A percentile compares a stretch with the other conserved stretches of the same genome.
Conservation (phyloP, 139 green algal genomes). For the Tetraselmis striata region DNA sequence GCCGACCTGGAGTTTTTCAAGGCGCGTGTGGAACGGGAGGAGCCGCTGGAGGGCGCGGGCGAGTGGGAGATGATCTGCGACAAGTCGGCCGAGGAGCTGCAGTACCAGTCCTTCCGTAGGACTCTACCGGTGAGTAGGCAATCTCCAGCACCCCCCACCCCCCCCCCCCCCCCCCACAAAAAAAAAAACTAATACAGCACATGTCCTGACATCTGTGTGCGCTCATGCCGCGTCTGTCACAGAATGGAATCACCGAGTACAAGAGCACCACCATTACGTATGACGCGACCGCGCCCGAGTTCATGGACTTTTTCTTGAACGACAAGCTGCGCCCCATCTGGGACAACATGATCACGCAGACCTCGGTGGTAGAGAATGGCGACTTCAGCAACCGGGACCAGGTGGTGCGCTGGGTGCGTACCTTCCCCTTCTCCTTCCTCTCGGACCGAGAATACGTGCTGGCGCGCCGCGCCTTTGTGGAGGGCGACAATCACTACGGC, state of each 20-base stretch:
- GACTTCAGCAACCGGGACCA: constrained; percentile 40
- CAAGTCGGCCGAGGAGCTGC: constrained; percentile 47
- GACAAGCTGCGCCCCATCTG: constrained; percentile 64
- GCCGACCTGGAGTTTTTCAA: constrained; percentile 67
- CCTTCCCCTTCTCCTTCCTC: constrained; percentile 87
- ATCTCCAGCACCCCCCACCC: neutral
- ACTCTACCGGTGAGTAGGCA: constrained; percentile 38
- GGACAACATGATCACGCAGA: constrained; percentile 30
- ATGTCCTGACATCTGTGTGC: neutral
- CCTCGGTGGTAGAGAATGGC: constrained; percentile 38
- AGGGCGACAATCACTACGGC: constrained; percentile 51
- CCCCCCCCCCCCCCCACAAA: too few species aligned
- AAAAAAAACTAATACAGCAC: too few species aligned
- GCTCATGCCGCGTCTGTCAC: neutral
- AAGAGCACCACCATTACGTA: constrained; percentile 63
- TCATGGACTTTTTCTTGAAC: constrained; percentile 81
- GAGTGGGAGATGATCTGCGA: constrained; percentile 63
- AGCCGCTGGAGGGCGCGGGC: constrained; percentile 8
- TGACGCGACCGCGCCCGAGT: constrained; percentile 72
- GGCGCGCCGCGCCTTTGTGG: constrained; percentile 52
- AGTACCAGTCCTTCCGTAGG: constrained; percentile 63
- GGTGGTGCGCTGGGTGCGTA: constrained; percentile 80
- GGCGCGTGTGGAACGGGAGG: constrained; percentile 32
- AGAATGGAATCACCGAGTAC: constrained; percentile 83
- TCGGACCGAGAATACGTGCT: constrained; percentile 80